Base-by-base conservation (phyloP, 305 asterid species). In the Fraxinus paxiana region DNA sequence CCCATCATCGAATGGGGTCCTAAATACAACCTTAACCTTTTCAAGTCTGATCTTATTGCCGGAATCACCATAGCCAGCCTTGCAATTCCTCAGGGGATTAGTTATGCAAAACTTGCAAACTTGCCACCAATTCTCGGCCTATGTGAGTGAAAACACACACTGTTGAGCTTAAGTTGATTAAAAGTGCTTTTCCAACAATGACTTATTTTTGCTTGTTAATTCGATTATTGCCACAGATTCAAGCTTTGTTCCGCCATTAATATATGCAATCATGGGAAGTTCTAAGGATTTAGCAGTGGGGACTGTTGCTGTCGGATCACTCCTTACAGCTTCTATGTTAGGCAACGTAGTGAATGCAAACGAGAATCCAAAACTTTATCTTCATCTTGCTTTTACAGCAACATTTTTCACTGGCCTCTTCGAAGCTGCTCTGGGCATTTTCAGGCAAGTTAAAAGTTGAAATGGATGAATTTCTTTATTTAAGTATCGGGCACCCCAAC, bases 61-160 rank as follows among this genome's bases (percentile, higher is more conserved):
- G 91, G 91, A 65, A 38, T 88, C 33, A 88, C 91, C 33, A 87
- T 88, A 41, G 91, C 91, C 67, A 86, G 91, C 85, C 88, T 88
- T 48, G 86, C 87, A 80, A 84, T 88, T 34, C 91, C 91, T 31
- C 91, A 88, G 83, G 91, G 87, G 33, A 87, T 88, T 33, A 87
- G 88, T 43, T 88, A 88, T 51, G 90, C 91, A 22, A 82, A 85
- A 15, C 82, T 88, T 1, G 91, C 91, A 4, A 83, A 84, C 73
- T 87, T 88, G 65, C 84, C 85, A 77, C 90, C 91, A 48, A 87
- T 81, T 34, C 84, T 83, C 80, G 91, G 91, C 65, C 87, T 88
- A 24, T 87, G 91, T 88, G 82, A 87, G 90, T 83, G 9, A n/a
- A 17, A 54, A n/a, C 24, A 51, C 0, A 20, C 24, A 22, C 70